Evolutionary conservation across 306 rosid genomes (phyloP).

Genomic region (Quillaja saponaria): DNA sequence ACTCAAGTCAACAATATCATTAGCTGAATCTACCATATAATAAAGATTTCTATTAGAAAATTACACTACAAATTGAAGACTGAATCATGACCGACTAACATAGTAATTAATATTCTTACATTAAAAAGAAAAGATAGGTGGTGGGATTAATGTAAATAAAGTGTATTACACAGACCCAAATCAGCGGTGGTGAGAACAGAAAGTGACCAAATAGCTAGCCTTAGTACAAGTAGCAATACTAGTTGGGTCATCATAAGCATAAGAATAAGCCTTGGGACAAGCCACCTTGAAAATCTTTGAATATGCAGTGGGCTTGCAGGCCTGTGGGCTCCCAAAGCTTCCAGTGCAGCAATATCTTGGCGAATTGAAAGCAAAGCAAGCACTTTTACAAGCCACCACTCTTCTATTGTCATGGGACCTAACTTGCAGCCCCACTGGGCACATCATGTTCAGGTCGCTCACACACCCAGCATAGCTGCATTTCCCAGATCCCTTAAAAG

Average conservation of each 20-base stretch:
- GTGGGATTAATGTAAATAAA: too few species aligned
- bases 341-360: constrained; percentile 92
- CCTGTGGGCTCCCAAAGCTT: constrained; percentile 69
- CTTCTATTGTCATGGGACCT: constrained; percentile 53
- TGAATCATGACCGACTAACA: too few species aligned
- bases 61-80: too few species aligned
- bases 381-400: constrained; percentile 87
- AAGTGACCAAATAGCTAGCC: constrained; percentile 73
- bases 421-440: constrained; percentile 87
- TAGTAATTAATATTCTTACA: too few species aligned
- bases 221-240: constrained; percentile 82
- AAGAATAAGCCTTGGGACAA: constrained; percentile 86
- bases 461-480: constrained; percentile 90
- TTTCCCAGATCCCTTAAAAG: constrained; percentile 71
- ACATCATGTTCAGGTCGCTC: constrained; percentile 81
- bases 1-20: too few species aligned
- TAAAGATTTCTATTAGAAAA: too few species aligned
- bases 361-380: constrained; percentile 81
- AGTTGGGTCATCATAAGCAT: constrained; percentile 95
- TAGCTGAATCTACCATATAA: too few species aligned
- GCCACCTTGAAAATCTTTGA: constrained; percentile 84
- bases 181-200: constrained; percentile 67
- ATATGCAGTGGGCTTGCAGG: constrained; percentile 86
- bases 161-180: neutral
- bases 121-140: too few species aligned